phyloP scores from a whole-genome alignment of 1,284 basidiomycete genomes.

The Ganoderma leucocontextum region DNA sequence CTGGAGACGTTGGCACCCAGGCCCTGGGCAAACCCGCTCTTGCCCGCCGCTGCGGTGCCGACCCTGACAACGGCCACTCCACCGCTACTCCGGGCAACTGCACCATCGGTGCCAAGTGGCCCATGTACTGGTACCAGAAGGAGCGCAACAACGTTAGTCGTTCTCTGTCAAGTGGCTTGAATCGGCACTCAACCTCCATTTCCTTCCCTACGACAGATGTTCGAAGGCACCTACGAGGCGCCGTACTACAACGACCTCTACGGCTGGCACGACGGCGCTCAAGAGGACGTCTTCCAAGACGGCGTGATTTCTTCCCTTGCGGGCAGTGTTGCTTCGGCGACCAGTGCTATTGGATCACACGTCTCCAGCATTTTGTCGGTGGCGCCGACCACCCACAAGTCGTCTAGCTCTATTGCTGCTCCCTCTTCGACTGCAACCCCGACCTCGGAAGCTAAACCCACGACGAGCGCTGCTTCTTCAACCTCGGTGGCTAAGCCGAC shows the following conservation, averaged over 20 bases:
- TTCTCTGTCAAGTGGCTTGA: too few relatives aligned
- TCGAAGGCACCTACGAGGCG: conserved; percentile 59
- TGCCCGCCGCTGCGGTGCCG: conserved; percentile 56
- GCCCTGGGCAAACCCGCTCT: conserved; percentile 54
- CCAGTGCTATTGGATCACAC: conserved; percentile 8
- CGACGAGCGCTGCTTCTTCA: conserved; percentile 12
- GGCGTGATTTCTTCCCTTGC: conserved; percentile 34
- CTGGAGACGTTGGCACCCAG: conserved; percentile 58
- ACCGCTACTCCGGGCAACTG: conserved; percentile 65
- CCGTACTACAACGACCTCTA: conserved; percentile 66
- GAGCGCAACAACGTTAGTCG: conserved; percentile 62
- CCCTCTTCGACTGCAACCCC: conserved; percentile 2
- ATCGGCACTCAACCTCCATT: background rate
- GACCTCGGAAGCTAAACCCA: conserved; percentile 3
- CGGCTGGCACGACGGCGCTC: conserved; percentile 65
- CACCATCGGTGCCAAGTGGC: conserved; percentile 71
- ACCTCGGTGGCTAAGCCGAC: background rate
- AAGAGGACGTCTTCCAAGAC: conserved; percentile 69
- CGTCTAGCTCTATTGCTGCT: background rate
- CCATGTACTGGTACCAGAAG: conserved; percentile 71
- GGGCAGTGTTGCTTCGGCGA: conserved; percentile 3
- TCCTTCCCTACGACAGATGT: conserved; percentile 50
- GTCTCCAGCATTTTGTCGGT: background rate
- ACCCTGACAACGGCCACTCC: conserved; percentile 47
- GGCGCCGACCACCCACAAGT: background rate